Base-by-base conservation (phyloP, 306 rosid genomes). In the Quercus cerris region DNA sequence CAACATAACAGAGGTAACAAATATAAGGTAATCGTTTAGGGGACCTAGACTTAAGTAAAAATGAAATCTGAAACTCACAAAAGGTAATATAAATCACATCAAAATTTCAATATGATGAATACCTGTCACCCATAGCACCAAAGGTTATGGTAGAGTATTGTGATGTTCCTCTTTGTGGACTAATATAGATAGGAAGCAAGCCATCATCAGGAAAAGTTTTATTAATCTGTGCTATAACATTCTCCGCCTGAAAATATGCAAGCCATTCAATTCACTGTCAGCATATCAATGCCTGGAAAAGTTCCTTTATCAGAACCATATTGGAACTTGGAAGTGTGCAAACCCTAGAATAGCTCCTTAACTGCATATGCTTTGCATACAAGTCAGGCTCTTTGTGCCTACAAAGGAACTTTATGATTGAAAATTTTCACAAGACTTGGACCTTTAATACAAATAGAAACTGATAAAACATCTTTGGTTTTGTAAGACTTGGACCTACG, bases 121-220 rank as follows among this genome's bases (percentile, higher is more conserved):
- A 96, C 99, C 99, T 96, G 82, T 96, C 99, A 67, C 99, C 99
- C 98, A 96, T 96, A 77, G 99, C 99, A 46, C 98, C 99, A 77
- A 96, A 96, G 71, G 99, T 93, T 75, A 90, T 81, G 57, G 94
- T 85, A 61, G 97, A 88, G 85, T 86, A 85, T 33, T 88, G 70
- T 19, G 93, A 56, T 55, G 80, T 71, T 78, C 97, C 99, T 58
- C 85, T 88, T 18, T 72, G 76, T 68, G 98, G 99, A 83, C 90
- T 80, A 78, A 96, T 85, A 81, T 91, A 93, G 75, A 96, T 93
- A 62, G 98, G 99, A 84, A 96, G 97, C 85, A 96, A 89, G 71
- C 99, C 98, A 78, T 96, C 98, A 41, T 87, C 97, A 7, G 99
- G 99, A 80, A 93, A 91, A 69, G 89, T 91, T 74, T 89, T 89